Conservation (phyloP, 108 stramenopile genomes). For the Thalassiosira profunda region DNA sequence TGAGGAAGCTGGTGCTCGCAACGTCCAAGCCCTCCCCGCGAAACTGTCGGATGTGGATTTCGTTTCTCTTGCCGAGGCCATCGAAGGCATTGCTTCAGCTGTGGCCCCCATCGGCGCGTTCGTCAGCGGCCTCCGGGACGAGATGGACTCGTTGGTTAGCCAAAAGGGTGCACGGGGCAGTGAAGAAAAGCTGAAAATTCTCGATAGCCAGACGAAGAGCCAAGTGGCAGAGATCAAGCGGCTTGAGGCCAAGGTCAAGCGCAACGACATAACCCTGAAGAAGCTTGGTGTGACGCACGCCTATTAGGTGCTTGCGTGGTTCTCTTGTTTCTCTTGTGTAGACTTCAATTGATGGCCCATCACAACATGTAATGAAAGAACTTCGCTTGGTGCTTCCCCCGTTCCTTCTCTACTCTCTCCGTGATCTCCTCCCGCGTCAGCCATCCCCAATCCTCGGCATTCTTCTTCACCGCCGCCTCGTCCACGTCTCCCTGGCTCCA, state of each 20-base stretch:
- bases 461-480: conserved; percentile 22
- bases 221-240: not conserved
- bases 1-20: too few relatives aligned
- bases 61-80: conserved; percentile 47
- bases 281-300: not conserved
- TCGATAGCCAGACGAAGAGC: conserved; percentile 50
- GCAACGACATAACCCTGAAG: conserved; percentile 1
- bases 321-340: too few relatives aligned
- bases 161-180: conserved; percentile 61
- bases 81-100: conserved; percentile 69
- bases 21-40: too few relatives aligned
- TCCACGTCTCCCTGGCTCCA: conserved; percentile 64
- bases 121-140: conserved; percentile 70
- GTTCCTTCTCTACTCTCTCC: conserved; percentile 49
- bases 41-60: conserved; percentile 38
- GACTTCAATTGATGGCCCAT: too few relatives aligned
- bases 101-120: conserved; percentile 74
- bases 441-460: conserved; percentile 77
- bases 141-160: conserved; percentile 54
- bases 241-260: not conserved
- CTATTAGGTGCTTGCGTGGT: too few relatives aligned
- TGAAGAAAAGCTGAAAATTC: conserved; percentile 47
- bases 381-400: conserved; percentile 62
- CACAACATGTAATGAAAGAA: conserved; percentile 85
- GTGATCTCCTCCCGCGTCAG: conserved; percentile 73